Base-by-base conservation (phyloP, 257 asterid species). In the Datura wrightii region DNA sequence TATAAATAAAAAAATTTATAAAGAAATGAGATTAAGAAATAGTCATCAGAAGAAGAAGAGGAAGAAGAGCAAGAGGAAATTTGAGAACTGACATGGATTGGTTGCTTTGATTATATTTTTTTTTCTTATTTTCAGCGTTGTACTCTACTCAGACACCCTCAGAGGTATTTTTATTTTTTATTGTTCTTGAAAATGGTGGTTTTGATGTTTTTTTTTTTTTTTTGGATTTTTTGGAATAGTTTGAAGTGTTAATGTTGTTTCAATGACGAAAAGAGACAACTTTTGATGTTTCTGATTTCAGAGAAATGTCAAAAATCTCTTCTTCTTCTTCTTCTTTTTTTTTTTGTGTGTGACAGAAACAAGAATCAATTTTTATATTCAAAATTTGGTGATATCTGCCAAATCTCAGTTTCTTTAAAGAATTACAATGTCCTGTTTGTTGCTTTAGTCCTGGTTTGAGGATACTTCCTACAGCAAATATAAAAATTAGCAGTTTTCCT, bases 111-210 rank as follows among this genome's bases (percentile, higher is more conserved):
- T 50, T 78, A 8, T 0, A 2, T 34, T 48, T 24, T 3, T 5
- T 8, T 2, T 48, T 3, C 3, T 31, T 8, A 1, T 34, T 52
- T 78, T 14, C 82, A 78, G 82, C 52, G 48, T 52, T 50, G 9
- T 14, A 52, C 63, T 50, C 31, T 78, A 74, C 59, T 50, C 34
- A 50, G 16, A 52, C 19, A 78, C 44, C n/a, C 3, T 4, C 8
- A 3, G 4, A 78, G 82, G 63, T 78, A 78, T 50, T 76, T 76
- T 74, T 74, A n/a, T 8, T 76, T 74, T 24, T 24, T 24, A 8
- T 70, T 52, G 3, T 44, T 50, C 1, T 72, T 72, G 41, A 44
- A 72, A 48, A 24, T 74, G 60, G 46, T 42, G 36, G 8, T 1
- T 13, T 50, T 24, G 31, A 24, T 24, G 31, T 8, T 19, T 11